Percentiles rank a stretch among this genome's conserved stretches.
phyloP scores from a whole-genome alignment of 805 yeast genomes.

The Suhomyces canberraensis region DNA sequence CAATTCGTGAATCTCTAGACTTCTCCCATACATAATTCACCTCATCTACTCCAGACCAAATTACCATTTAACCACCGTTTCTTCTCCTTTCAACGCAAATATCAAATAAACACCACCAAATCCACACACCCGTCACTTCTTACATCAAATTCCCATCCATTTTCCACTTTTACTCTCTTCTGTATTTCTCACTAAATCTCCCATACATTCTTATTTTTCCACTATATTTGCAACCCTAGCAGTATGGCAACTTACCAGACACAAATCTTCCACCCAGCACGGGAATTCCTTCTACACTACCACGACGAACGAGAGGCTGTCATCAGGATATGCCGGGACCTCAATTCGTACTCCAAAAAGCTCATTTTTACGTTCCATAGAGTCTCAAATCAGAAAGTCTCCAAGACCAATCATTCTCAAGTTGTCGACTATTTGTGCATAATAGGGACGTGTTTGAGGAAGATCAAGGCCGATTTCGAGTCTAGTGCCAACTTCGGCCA shows the following conservation, averaged over 20 bases:
- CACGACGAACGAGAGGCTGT: constrained; percentile 34
- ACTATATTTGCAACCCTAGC: too few relatives aligned
- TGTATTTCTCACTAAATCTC: too few relatives aligned
- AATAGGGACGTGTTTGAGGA: constrained; percentile 9
- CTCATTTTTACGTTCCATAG: constrained; percentile 25
- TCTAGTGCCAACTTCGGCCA: constrained; percentile 12
- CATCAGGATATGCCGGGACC: constrained; percentile 34
- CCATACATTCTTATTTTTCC: too few relatives aligned
- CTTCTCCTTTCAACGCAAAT: too few relatives aligned
- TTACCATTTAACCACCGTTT: too few relatives aligned
- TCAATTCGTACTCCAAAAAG: constrained; percentile 38
- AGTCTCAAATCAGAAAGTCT: constrained; percentile 3
- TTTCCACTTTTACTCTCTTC: too few relatives aligned
- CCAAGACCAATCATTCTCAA: constrained; percentile 8
- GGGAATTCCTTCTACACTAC: constrained; percentile 15
- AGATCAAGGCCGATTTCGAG: constrained; percentile 6
- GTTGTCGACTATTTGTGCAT: constrained; percentile 11
- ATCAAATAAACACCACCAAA: too few relatives aligned
- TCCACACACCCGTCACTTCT: too few relatives aligned
- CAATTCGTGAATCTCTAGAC: too few relatives aligned
- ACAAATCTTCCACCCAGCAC: constrained; percentile 19
- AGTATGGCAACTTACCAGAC: neutral
- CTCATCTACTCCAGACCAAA: too few relatives aligned
- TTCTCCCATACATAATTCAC: too few relatives aligned
- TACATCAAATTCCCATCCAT: too few relatives aligned